These are phyloP conservation scores for Fusarium abutilonis DNA, from an alignment of 2,329 filamentous ascomycete genomes.

Conservation along the genomic window DNA sequence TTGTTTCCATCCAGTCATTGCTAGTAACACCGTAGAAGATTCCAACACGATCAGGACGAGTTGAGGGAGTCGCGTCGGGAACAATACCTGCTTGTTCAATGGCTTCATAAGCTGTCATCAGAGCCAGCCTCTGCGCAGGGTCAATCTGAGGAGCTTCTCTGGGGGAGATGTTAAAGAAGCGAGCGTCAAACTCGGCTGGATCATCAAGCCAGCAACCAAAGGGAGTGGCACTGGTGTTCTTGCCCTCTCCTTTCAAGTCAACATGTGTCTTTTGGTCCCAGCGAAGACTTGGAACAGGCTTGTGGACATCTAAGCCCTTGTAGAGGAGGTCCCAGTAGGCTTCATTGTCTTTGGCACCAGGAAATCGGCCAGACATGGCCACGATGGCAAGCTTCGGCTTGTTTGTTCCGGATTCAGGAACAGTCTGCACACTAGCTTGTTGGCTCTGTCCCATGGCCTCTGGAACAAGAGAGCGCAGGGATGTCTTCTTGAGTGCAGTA, in stretches of 20 bases:
- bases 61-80: conserved; percentile 70
- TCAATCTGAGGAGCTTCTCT: conserved; percentile 58
- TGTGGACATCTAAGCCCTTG: conserved; percentile 71
- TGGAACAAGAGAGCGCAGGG: conserved; percentile 23
- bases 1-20: conserved; percentile 83
- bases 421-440: fast-evolving
- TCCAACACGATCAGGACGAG: conserved; percentile 67
- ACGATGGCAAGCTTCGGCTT: conserved; percentile 62
- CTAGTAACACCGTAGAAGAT: conserved; percentile 81
- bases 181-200: conserved; percentile 72
- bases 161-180: conserved; percentile 78
- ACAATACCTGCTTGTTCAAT: conserved; percentile 74
- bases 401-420: neutral
- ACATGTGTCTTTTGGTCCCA: conserved; percentile 39
- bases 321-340: conserved; percentile 72
- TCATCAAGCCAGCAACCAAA: conserved; percentile 66
- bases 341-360: conserved; percentile 66
- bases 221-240: conserved; percentile 63
- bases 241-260: conserved; percentile 68
- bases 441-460: fast-evolving
- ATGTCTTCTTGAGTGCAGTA: conserved; percentile 33
- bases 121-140: conserved; percentile 71
- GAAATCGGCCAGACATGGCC: conserved; percentile 72
- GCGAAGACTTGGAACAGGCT: conserved; percentile 55
- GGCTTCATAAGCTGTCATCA: conserved; percentile 74